Base-by-base conservation (phyloP, 2,329 filamentous ascomycete species). In the Aureobasidium melanogenum region DNA sequence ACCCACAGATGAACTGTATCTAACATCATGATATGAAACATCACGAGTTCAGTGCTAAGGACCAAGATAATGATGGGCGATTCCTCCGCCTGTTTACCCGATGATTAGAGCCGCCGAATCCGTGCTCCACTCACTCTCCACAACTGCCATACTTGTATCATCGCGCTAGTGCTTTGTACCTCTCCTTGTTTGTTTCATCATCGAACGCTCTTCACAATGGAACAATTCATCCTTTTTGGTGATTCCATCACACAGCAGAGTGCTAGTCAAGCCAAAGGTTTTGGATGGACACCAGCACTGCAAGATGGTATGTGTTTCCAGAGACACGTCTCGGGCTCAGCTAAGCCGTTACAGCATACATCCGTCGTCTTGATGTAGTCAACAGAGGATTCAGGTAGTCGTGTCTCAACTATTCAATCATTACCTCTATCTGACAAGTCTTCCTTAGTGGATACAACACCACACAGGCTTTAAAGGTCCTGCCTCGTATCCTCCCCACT, bases 201-300 rank as follows among this genome's bases (percentile, higher is more conserved):
- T 44, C 14, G 10, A 44, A 44, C 52, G 10, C 19, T 34, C n/a
- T 26, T 14, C 28, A 47, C 4, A 28, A 87, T 71, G 89, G 73
- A 77, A 39, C 75, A 79, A 63, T 76, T 81, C 67, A 79, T 97
- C 64, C 84, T 97, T 26, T 88, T 97, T 64, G 93, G 93, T 60
- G 94, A 97, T 76, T 96, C 90, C 34, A 87, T 97, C 64, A 87
- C 93, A 52, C 86, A 97, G 70, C 78, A 81, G 44, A 82, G 85
- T 1, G 82, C 82, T 65, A 78, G 81, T 38, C 78, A 85, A 52
- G 74, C 81, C 12, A 76, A 83, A 61, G 89, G 88, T 17, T 93
- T 92, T 73, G 89, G 82, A 0, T 89, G 95, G 68, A 84, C 86
- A 62, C 83, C 88, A 24, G 85, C 83, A 17, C 77, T 96, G 3